Evolutionary conservation across 805 yeast genomes (phyloP), one percentile per base, ranked within the genome.

Genomic region (Saturnispora diversa): DNA sequence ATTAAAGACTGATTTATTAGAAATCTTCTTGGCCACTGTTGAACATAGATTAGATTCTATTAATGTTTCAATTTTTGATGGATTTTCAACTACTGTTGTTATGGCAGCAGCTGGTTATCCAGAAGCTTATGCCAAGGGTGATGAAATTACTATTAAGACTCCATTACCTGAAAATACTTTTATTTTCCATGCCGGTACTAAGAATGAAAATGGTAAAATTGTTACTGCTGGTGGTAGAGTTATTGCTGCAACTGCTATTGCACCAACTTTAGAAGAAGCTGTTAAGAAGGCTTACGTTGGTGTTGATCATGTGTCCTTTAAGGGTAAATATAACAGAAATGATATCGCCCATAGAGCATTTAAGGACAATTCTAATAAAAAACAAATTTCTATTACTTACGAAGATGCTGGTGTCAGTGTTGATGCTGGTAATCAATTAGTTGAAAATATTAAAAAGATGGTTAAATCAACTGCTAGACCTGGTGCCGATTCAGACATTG

Each of bases 21-120:
- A 88, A 62, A 77, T 92, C 35, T 76, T 94, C 74, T 64, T 90
- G 40, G 98, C 97, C 34, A 81, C 94, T 49, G 95, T 92, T 33
- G 95, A 90, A 60, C 94, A 83, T 63, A 74, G 97, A 62, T 74
- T 92, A 50, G 99, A 92, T 57, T 74, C 95, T 23, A 84, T 87
- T 35, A 66, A 66, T 13, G 66, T 75, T 51, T 69, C 69, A 25
- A 63, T 84, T 47, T 70, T 68, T 47, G 60, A 63, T 24, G 63
- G 73, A 51, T 75, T 74, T 31, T 85, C 70, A 51, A 79, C 95
- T 33, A 90, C 97, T 6, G 97, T 92, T 22, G 97, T 92, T 5
- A 71, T 90, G 75, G 79, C 97, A 31, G 97, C 98, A 43, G 95
- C 87, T 48, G 98, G 99, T 2, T 92, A 92, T 62, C 99, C 99